Base-by-base conservation (phyloP, 345 rosid species). In the Brassica carinata region DNA sequence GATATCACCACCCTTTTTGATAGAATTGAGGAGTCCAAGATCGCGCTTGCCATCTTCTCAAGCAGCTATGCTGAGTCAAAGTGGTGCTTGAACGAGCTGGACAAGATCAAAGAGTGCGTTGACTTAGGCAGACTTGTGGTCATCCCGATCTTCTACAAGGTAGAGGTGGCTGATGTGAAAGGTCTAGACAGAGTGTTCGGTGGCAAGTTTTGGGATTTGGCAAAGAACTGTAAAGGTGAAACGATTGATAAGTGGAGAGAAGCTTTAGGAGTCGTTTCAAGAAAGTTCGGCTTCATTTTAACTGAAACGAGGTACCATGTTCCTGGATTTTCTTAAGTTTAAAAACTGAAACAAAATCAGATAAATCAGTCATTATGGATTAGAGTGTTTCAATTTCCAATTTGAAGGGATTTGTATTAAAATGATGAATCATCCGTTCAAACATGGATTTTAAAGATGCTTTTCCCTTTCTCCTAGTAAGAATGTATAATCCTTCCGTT, bases 71-170 rank as follows among this genome's bases (percentile, higher is more conserved):
- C 79, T 1, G 67, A 67, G 3, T 76, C 79, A 0, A 0, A 1
- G 0, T 74, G 71, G 71, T 74, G 78, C 9, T 64, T 75, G 53
- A 0, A 75, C 72, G 78, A 75, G 65, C 78, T 76, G 2, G 74
- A 1, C 4, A 76, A 76, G 30, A 76, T 76, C n/a, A 76, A 2
- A 10, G 68, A 76, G 4, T 6, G 74, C 2, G 79, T 68, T 0
- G 61, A 68, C 0, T 58, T 2, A 0, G 45, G 31, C 0, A 59
- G 15, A 10, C 74, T 76, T 40, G 23, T 15, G n/a, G 79, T 40
- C 10, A 58, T 76, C 0, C 79, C 79, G 0, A 40, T 76, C 33
- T 76, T 76, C 8, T 76, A 57, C 79, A 68, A 9, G 31, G 68
- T 76, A 1, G n/a, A 27, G 5, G 43, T 67, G 0, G 31, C 27